Evolutionary conservation across 257 asterid genomes (phyloP), one percentile per base, ranked within the genome.

Genomic region (Jacaranda copaia): DNA sequence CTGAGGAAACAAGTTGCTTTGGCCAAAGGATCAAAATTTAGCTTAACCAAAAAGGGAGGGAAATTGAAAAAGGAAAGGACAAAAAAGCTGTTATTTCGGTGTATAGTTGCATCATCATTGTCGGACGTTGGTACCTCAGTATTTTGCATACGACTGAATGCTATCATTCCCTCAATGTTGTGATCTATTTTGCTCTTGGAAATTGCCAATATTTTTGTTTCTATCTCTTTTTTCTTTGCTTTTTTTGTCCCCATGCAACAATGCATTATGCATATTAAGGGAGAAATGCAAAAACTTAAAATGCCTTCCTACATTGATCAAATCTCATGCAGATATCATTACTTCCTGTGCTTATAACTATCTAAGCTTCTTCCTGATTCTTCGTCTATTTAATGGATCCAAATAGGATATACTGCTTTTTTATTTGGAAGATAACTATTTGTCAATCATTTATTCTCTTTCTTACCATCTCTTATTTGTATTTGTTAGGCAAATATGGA

Each of bases 1-100:
- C 83, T 92, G 75, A 96, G 93, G 92, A 96, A 92, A 87, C 98
- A 96, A 84, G 91, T 94, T 79, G 95, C 97, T 81, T 77, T 89
- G 79, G 83, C 97, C 59, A 98, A 96, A 90, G 98, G 91, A 84
- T 4, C 77, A 6, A 51, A 93, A 89, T 83, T 85, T 92, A 81
- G 92, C 92, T 61, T 86, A 98, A 12, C 87, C 77, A 6, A 51
- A 45, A 51, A 70, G n/a, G 39, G 60, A 4, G 18, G 8, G n/a
- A 32, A 46, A 53, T 74, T 9, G 18, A 63, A 76, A 57, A 62
- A 12, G 3, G 38, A 11, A 68, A 55, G 36, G 19, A 64, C 71
- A 25, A 57, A 15, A 49, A 57, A 77, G 32, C 18, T 75, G 76
- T 51, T 32, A 69, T 65, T 74, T 73, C 69, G 32, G 32, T 25